phyloP scores from a whole-genome alignment of 768 basidiomycete genomes.

The Lepiota brunneoincarnata region DNA sequence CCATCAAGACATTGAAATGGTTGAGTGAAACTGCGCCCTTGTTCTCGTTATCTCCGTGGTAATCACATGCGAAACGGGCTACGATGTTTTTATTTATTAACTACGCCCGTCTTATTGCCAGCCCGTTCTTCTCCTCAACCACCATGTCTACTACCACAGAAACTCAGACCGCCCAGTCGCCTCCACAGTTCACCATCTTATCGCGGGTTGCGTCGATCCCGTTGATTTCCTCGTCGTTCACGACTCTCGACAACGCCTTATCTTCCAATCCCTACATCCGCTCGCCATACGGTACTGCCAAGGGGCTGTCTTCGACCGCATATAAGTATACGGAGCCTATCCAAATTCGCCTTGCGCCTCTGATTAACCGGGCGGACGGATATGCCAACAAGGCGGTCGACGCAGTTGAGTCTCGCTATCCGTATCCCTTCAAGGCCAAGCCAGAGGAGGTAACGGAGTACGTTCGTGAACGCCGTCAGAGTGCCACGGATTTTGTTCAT shows the following conservation, averaged over 20 bases:
- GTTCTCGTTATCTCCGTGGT: no score
- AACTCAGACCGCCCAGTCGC: slow-evolving; percentile 24
- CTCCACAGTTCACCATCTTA: slow-evolving; percentile 61
- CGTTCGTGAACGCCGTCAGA: slow-evolving; percentile 55
- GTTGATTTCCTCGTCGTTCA: slow-evolving; percentile 61
- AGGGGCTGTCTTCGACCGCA: slow-evolving; percentile 54
- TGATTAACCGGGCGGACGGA: slow-evolving; percentile 62
- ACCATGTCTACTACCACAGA: slow-evolving; percentile 22
- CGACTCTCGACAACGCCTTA: slow-evolving; percentile 58
- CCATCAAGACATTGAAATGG: no score
- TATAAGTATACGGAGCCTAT: slow-evolving; percentile 65
- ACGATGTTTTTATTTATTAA: neutral
- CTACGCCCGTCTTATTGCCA: neutral
- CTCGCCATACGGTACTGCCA: slow-evolving; percentile 64
- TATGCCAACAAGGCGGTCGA: slow-evolving; percentile 75
- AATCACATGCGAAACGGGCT: slow-evolving; percentile 1
- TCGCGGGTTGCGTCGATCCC: slow-evolving; percentile 71
- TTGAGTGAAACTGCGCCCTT: no score
- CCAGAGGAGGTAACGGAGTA: slow-evolving; percentile 68
- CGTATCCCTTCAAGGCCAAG: slow-evolving; percentile 71
- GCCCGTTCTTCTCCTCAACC: slow-evolving; percentile 2
- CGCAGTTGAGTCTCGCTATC: slow-evolving; percentile 68
- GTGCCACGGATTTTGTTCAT: slow-evolving; percentile 44
- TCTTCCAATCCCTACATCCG: slow-evolving; percentile 58
- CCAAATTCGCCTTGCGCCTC: slow-evolving; percentile 61